phyloP scores from a whole-genome alignment of 2,329 filamentous ascomycete species.

The Pseudogymnoascus sp. region DNA sequence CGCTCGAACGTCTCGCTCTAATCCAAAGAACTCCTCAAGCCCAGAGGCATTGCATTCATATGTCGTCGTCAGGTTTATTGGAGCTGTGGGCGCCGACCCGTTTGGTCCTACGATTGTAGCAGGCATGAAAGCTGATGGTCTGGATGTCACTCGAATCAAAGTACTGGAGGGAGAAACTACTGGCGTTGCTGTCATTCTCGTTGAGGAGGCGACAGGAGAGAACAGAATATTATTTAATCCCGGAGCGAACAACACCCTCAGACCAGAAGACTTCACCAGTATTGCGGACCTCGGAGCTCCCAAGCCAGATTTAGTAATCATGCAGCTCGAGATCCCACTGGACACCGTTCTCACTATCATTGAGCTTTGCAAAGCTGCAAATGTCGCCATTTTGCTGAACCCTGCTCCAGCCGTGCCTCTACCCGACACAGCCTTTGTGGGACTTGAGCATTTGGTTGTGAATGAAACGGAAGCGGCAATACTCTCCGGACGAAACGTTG shows the following conservation, averaged over 20 bases:
- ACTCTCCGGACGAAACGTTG: conserved; percentile 46
- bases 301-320: conserved; percentile 56
- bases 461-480: conserved; percentile 86
- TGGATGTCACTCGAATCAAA: conserved; percentile 50
- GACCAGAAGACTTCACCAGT: conserved; percentile 32
- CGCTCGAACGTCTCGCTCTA: conserved; percentile 64
- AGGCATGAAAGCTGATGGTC: conserved; percentile 53
- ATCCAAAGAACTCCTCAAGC: conserved; percentile 29
- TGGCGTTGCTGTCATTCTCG: conserved; percentile 67
- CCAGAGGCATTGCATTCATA: conserved; percentile 16
- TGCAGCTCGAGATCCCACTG: conserved; percentile 73
- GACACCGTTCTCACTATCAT: conserved; percentile 58
- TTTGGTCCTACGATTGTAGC: conserved; percentile 55
- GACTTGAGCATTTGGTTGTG: conserved; percentile 71
- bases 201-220: conserved; percentile 64
- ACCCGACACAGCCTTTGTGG: conserved; percentile 57
- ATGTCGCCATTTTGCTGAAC: conserved; percentile 68
- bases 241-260: conserved; percentile 56
- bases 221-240: conserved; percentile 70
- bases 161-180: conserved; percentile 45
- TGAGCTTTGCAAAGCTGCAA: conserved; percentile 37
- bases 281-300: conserved; percentile 31
- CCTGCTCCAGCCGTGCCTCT: conserved; percentile 70
- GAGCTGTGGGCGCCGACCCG: conserved; percentile 62
- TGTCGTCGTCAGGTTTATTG: conserved; percentile 60